These are phyloP conservation scores for Davidsoniella australis DNA, from an alignment of 2,329 filamentous ascomycete genomes.

Conservation along the genomic window DNA sequence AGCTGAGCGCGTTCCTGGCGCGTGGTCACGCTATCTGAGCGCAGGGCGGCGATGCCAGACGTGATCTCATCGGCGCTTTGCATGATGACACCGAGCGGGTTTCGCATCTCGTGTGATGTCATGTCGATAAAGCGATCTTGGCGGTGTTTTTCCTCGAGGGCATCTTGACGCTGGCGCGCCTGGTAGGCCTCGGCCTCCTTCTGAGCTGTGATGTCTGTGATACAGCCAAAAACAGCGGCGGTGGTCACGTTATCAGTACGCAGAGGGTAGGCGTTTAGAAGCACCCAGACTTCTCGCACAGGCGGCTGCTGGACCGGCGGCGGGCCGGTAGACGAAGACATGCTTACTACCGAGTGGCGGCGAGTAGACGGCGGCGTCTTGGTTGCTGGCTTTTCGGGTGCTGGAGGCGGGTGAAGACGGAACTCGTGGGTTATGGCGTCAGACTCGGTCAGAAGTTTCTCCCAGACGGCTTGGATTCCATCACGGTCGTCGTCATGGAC, in stretches of 20 bases:
- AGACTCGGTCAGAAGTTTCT: constrained; percentile 41
- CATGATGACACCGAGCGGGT: constrained; percentile 56
- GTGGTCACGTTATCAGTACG: constrained; percentile 44
- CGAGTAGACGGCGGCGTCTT: not conserved
- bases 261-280: constrained; percentile 63
- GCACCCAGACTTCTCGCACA: constrained; percentile 35
- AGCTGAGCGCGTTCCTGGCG: constrained; percentile 26
- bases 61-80: constrained; percentile 62
- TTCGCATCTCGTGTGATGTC: constrained; percentile 60
- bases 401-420: constrained; percentile 52
- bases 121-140: constrained; percentile 60
- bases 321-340: constrained; percentile 20
- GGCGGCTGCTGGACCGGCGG: too few species aligned
- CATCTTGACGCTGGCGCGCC: constrained; percentile 60
- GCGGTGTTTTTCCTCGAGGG: constrained; percentile 60
- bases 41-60: constrained; percentile 29
- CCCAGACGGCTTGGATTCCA: constrained; percentile 44
- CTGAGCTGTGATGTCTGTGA: constrained; percentile 73
- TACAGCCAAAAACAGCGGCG: constrained; percentile 62
- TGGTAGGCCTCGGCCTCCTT: constrained; percentile 74
- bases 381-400: constrained; percentile 15
- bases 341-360: constrained; percentile 27
- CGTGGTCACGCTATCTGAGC: constrained; percentile 22
- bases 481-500: constrained; percentile 49
- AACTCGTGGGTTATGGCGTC: constrained; percentile 54